Base-by-base conservation (phyloP, 129 eudicot genomes). In the Deinandra increscens region DNA sequence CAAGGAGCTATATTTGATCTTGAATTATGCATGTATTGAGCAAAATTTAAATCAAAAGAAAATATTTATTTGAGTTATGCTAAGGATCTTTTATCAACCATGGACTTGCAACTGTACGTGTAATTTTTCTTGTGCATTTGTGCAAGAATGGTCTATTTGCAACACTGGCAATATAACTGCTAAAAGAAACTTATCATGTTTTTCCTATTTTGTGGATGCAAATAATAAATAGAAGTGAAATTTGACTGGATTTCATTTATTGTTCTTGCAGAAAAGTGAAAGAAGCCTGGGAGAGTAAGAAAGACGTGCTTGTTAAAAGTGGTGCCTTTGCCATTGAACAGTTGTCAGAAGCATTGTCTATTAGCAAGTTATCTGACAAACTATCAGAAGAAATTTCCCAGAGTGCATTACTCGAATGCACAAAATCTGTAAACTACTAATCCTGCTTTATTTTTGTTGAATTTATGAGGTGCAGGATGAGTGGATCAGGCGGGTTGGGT, bases 251-350 rank as follows among this genome's bases (percentile, higher is more conserved):
- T 58, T 23, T 18, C 18, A 10, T 23, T 9, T 51, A 41, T 9
- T 53, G 41, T 17, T 70, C 51, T 65, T 53, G 59, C 82, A 91
- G 98, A 77, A 91, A 86, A 78, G 96, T 91, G 70, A 88, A 91
- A 77, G 98, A 88, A 68, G 95, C 98, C 66, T 91, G 98, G 98
- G 95, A 88, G 34, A 84, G 69, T 34, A 84, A 88, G 78, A 79
- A 71, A 74, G 95, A 86, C 6, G 78, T 70, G 58, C 96, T 91
- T 36, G 64, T 91, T 51, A 68, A 81, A 73, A 86, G 98, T 70
- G 95, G 98, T 29, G 39, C 89, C 43, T 88, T 82, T 81, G 98
- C 98, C 20, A 91, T 91, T 5, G 98, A 88, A 68, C 98, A 91
- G 72, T 76, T 91, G 66, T 81, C 98, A 7, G 89, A 91, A 81